phyloP scores from a whole-genome alignment of 75 land plant species.

The Chamaecyparis obtusa region DNA sequence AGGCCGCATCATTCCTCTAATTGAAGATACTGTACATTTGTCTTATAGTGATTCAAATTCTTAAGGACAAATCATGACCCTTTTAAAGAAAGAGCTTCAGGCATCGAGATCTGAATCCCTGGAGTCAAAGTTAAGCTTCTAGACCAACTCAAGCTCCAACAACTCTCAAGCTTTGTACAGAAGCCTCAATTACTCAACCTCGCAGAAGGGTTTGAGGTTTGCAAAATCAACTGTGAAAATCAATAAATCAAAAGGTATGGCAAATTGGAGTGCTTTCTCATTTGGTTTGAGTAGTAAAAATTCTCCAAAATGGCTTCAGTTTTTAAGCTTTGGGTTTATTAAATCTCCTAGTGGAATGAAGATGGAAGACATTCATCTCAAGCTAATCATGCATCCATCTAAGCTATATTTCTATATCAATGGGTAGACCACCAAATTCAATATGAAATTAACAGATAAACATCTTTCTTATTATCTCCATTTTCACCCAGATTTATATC shows the following conservation, averaged over 20 bases:
- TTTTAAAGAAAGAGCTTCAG: not conserved
- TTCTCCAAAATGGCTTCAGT: not conserved
- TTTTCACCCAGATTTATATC: no score
- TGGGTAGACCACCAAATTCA: no score
- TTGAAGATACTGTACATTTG: not conserved
- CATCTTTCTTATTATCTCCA: no score
- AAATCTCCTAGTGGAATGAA: not conserved
- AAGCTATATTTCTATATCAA: no score
- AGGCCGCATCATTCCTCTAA: conserved; percentile 3
- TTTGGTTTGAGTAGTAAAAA: not conserved
- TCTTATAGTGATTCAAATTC: not conserved
- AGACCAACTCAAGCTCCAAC: not conserved
- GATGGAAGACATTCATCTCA: conserved; percentile 7
- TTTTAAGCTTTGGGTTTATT: not conserved
- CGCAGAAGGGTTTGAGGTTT: not conserved
- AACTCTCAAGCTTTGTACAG: not conserved
- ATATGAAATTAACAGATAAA: no score
- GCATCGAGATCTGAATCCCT: not conserved
- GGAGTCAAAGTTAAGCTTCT: not conserved
- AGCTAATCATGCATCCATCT: no score
- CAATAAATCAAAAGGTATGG: not conserved
- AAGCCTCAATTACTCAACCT: not conserved
- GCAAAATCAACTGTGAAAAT: not conserved
- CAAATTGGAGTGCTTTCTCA: not conserved
- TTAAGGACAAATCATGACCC: not conserved